Evolutionary conservation across 2,329 filamentous ascomycete species (phyloP).

Genomic region (Helotiales sp.): DNA sequence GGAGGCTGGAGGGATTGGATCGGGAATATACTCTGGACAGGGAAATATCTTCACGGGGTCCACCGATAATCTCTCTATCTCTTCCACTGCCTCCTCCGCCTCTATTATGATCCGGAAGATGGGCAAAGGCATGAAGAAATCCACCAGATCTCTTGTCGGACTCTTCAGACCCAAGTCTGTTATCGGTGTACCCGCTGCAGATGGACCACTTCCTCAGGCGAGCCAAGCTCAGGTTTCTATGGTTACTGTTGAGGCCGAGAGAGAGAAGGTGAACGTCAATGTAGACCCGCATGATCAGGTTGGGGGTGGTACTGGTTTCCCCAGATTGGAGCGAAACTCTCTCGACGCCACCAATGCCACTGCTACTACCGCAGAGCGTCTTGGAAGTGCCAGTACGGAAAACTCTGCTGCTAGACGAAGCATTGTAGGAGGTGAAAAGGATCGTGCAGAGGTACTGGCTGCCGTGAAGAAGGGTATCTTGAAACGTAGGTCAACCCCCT

Average conservation of each 20-base stretch:
- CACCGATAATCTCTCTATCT: conserved; percentile 92
- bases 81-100: conserved; percentile 85
- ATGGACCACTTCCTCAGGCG: conserved; percentile 67
- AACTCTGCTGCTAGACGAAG: conserved; percentile 75
- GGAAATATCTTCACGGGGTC: conserved; percentile 86
- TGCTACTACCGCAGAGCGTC: conserved; percentile 51
- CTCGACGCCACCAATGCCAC: conserved; percentile 66
- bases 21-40: conserved; percentile 88
- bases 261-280: conserved; percentile 78
- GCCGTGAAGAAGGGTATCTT: conserved; percentile 95
- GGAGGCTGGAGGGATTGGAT: conserved; percentile 89
- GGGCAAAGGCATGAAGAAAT: conserved; percentile 98
- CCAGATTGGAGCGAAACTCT: conserved; percentile 82
- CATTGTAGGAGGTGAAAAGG: conserved; percentile 87
- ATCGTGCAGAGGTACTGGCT: conserved; percentile 88
- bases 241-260: conserved; percentile 93
- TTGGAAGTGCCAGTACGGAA: conserved; percentile 63
- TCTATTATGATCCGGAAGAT: conserved; percentile 98
- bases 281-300: conserved; percentile 68
- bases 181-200: conserved; percentile 75
- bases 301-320: conserved; percentile 79
- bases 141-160: conserved; percentile 86
- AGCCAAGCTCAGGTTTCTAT: conserved; percentile 89
- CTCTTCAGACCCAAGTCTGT: conserved; percentile 95
- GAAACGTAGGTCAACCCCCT: conserved; percentile 69